Conservation (phyloP, 768 basidiomycete species). For the Panaeolus papilionaceus region DNA sequence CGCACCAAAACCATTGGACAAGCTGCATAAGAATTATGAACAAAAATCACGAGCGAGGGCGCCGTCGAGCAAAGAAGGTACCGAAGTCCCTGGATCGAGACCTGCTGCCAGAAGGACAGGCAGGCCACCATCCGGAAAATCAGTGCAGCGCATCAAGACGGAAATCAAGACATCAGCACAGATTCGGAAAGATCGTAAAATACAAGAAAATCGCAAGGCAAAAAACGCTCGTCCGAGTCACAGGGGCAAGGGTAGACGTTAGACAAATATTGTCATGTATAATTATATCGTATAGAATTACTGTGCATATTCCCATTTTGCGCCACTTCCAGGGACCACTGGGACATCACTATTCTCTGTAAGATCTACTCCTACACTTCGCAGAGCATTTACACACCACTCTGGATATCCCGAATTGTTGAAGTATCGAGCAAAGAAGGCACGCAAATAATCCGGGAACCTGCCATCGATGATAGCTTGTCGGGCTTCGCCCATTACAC, state of each 20-base stretch:
- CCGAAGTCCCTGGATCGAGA: slow-evolving; percentile 30
- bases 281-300: slow-evolving; percentile 61
- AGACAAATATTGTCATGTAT: slow-evolving; percentile 60
- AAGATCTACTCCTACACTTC: slow-evolving; percentile 84
- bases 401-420: slow-evolving; percentile 79
- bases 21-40: slow-evolving; percentile 73
- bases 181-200: slow-evolving; percentile 78
- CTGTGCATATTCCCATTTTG: slow-evolving; percentile 83
- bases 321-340: slow-evolving; percentile 65
- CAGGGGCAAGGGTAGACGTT: slow-evolving; percentile 47
- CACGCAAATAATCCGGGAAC: slow-evolving; percentile 79
- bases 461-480: slow-evolving; percentile 79
- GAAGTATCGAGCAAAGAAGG: slow-evolving; percentile 83
- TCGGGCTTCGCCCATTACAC: slow-evolving; percentile 84
- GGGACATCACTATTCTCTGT: slow-evolving; percentile 59
- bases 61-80: slow-evolving; percentile 35
- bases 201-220: slow-evolving; percentile 66
- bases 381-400: slow-evolving; percentile 88
- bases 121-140: slow-evolving; percentile 51
- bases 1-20: slow-evolving; percentile 80
- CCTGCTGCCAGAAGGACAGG: slow-evolving; percentile 49
- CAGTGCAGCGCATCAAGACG: slow-evolving; percentile 68
- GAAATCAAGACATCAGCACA: slow-evolving; percentile 90
- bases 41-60: slow-evolving; percentile 68
- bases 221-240: slow-evolving; percentile 81